These are phyloP conservation scores for Penicillium chermesinum DNA, from an alignment of 495 filamentous ascomycete species.

Conservation along the genomic window DNA sequence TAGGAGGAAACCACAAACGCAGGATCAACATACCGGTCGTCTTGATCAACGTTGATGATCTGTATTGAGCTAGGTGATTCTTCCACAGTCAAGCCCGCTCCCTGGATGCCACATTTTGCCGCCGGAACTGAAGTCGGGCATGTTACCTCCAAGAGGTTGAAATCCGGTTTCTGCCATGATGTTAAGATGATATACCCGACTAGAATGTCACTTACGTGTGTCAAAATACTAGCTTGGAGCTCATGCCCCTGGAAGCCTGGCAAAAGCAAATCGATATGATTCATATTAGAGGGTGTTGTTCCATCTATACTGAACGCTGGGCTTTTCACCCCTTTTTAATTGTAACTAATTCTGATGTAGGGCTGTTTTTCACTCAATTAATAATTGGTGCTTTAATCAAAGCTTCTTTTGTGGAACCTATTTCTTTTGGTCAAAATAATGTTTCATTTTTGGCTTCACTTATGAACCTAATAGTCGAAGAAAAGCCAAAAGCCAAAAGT, in stretches of 20 bases:
- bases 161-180: not conserved
- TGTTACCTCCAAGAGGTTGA: not conserved
- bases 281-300: not conserved
- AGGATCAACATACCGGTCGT: not conserved
- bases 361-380: too few species aligned
- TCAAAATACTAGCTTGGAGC: constrained; percentile 1
- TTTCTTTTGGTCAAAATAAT: too few species aligned
- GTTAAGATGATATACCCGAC: not conserved
- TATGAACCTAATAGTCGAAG: too few species aligned
- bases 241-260: constrained; percentile 1
- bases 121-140: not conserved
- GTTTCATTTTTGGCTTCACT: too few species aligned
- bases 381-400: too few species aligned
- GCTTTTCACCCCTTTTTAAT: too few species aligned
- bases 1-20: not conserved
- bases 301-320: not conserved
- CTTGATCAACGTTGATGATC: not conserved
- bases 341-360: too few species aligned
- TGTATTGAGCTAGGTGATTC: not conserved
- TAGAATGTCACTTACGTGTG: not conserved
- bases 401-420: too few species aligned
- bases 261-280: not conserved
- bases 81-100: not conserved
- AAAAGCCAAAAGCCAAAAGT: too few species aligned
- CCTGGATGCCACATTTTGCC: not conserved